phyloP scores from a whole-genome alignment of 1,284 basidiomycete species.

The Irpex rosettiformis region DNA sequence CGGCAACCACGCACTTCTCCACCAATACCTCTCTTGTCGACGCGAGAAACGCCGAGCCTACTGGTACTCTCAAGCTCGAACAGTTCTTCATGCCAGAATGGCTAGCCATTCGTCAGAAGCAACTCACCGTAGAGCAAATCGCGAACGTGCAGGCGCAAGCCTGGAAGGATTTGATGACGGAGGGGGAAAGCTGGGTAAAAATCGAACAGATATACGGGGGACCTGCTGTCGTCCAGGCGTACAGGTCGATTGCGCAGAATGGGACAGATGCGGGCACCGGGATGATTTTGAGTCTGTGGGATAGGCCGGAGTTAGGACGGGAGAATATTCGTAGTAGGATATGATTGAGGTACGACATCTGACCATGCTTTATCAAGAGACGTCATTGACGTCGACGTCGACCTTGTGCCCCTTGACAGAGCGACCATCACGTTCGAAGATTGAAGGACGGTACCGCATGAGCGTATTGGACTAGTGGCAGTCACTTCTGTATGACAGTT shows the following conservation, averaged over 20 bases:
- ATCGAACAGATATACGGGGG: conserved; percentile 45
- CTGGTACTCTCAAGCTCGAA: conserved; percentile 35
- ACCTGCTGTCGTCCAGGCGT: conserved; percentile 42
- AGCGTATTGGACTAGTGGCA: background rate
- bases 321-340: background rate
- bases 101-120: conserved; percentile 47
- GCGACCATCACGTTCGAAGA: background rate
- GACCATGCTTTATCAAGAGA: background rate
- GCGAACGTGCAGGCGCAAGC: conserved; percentile 45
- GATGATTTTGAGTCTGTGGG: conserved; percentile 63
- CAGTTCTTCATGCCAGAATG: conserved; percentile 66
- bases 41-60: conserved; percentile 16
- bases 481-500: background rate
- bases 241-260: conserved; percentile 37
- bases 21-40: conserved; percentile 29
- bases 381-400: background rate
- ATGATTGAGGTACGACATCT: conserved; percentile 6
- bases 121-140: conserved; percentile 45
- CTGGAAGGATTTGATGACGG: conserved; percentile 53
- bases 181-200: conserved; percentile 50
- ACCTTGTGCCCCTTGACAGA: background rate
- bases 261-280: conserved; percentile 53
- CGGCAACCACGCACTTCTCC: conserved; percentile 8
- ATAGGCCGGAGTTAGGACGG: conserved; percentile 21
- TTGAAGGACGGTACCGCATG: background rate